phyloP scores from a whole-genome alignment of 116 monocot species.

The Posidonia oceanica region DNA sequence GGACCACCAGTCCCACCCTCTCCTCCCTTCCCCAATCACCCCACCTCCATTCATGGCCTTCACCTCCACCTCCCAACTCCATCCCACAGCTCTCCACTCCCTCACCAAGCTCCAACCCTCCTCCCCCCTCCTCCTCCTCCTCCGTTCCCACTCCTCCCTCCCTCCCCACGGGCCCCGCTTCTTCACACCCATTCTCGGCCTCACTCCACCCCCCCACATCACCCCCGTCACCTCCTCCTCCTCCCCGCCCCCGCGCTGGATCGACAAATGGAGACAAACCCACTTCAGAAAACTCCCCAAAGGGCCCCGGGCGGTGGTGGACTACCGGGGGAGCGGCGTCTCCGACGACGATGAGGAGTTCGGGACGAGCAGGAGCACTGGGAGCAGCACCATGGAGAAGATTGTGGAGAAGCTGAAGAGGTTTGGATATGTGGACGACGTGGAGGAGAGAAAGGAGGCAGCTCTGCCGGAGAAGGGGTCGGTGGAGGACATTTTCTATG shows the following conservation, averaged over 20 bases:
- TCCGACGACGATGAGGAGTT: constrained; percentile 19
- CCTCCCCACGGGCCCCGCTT: background rate
- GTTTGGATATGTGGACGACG: constrained; percentile 59
- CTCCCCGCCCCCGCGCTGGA: constrained; percentile 2
- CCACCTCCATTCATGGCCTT: constrained; percentile 3
- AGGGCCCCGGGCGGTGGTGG: constrained; percentile 5
- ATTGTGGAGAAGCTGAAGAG: constrained; percentile 71
- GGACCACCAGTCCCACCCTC: no score
- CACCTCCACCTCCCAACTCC: constrained; percentile 9
- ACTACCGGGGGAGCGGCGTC: constrained; percentile 14
- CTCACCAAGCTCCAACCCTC: background rate
- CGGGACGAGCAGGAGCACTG: constrained; percentile 17
- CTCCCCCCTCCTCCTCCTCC: background rate
- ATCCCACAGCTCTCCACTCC: constrained; percentile 1
- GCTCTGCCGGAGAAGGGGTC: constrained; percentile 58
- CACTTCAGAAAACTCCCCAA: constrained; percentile 1
- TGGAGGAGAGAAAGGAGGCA: constrained; percentile 10
- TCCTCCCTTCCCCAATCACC: no score
- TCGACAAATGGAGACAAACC: constrained; percentile 10
- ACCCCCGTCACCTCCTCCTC: background rate
- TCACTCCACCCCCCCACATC: background rate
- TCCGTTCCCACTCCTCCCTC: background rate
- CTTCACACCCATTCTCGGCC: background rate
- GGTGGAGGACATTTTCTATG: constrained; percentile 76
- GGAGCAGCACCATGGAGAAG: constrained; percentile 65